Percentiles rank a stretch among this genome's conserved stretches.
Conservation (phyloP, 108 stramenopile species). For the Fragilariopsis cylindrus region DNA sequence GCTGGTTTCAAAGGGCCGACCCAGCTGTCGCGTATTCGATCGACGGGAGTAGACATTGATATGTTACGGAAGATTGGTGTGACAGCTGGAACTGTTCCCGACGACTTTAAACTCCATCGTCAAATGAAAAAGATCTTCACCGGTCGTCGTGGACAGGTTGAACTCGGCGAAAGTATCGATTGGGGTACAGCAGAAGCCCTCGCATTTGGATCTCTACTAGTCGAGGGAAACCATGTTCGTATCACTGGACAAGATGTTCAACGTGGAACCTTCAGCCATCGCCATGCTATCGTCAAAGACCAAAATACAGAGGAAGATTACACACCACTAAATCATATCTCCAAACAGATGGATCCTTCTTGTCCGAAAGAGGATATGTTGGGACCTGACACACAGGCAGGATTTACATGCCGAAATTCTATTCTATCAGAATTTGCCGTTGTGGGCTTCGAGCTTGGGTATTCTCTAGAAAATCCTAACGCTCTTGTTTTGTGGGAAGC, state of each 20-base stretch:
- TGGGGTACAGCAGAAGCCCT: constrained; percentile 99
- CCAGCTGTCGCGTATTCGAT: constrained; percentile 84
- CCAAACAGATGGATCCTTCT: constrained; percentile 76
- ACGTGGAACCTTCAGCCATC: constrained; percentile 96
- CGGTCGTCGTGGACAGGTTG: constrained; percentile 78
- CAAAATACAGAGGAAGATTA: constrained; percentile 92
- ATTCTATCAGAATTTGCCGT: constrained; percentile 97
- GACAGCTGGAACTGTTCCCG: constrained; percentile 81
- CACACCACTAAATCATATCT: constrained; percentile 90
- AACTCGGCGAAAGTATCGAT: constrained; percentile 90
- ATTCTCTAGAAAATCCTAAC: constrained; percentile 97
- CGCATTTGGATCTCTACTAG: constrained; percentile 93
- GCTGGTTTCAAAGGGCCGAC: constrained; percentile 92
- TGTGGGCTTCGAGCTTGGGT: constrained; percentile 98
- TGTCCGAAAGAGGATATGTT: constrained; percentile 77
- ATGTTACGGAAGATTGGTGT: constrained; percentile 80
- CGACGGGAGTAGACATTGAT: constrained; percentile 92
- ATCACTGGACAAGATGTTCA: constrained; percentile 98
- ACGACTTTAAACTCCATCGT: constrained; percentile 90
- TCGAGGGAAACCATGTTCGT: constrained; percentile 98
- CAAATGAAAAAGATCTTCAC: constrained; percentile 93
- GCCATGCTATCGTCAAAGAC: constrained; percentile 97
- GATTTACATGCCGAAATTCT: constrained; percentile 91
- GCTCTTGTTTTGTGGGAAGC: constrained; percentile 97
- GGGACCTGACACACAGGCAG: constrained; percentile 86